These are phyloP conservation scores for Avena eriantha DNA, from an alignment of 176 grass and related monocot genomes.

Conservation along the genomic window DNA sequence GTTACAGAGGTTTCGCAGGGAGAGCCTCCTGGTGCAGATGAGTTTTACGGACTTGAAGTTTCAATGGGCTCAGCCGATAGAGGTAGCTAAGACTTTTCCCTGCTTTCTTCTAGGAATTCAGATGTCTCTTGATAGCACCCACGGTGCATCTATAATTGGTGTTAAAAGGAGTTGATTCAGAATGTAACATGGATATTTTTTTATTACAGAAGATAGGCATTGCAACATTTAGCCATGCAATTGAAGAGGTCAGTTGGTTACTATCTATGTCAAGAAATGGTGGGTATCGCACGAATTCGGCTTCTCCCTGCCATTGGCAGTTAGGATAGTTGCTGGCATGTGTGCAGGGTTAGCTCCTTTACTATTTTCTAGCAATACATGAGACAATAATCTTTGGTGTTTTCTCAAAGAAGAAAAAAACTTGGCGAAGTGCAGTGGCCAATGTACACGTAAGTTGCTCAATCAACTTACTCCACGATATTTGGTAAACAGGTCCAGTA, in stretches of 20 bases:
- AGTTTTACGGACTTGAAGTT: neutral
- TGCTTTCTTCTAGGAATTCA: neutral
- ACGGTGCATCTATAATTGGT: constrained; percentile 15
- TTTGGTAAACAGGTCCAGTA: constrained; percentile 5
- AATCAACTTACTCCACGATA: neutral
- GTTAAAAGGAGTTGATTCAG: constrained; percentile 20
- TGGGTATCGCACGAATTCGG: neutral
- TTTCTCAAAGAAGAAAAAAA: neutral
- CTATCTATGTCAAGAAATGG: constrained; percentile 9
- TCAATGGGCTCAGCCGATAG: neutral
- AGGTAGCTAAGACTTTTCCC: neutral
- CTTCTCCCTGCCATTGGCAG: constrained; percentile 6
- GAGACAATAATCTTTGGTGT: neutral
- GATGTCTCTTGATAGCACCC: constrained; percentile 1
- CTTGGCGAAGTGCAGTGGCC: neutral
- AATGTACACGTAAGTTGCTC: constrained; percentile 2
- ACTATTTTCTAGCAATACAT: constrained; percentile 20
- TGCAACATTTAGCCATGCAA: neutral
- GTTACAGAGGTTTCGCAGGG: neutral
- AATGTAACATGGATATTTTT: constrained; percentile 21
- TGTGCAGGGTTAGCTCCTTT: neutral
- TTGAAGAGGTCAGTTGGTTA: neutral
- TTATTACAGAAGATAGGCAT: neutral
- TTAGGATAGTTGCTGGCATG: neutral
- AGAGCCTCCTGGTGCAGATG: neutral